phyloP scores from a whole-genome alignment of 2,329 filamentous ascomycete species.

The Pseudogymnoascus sp. region DNA sequence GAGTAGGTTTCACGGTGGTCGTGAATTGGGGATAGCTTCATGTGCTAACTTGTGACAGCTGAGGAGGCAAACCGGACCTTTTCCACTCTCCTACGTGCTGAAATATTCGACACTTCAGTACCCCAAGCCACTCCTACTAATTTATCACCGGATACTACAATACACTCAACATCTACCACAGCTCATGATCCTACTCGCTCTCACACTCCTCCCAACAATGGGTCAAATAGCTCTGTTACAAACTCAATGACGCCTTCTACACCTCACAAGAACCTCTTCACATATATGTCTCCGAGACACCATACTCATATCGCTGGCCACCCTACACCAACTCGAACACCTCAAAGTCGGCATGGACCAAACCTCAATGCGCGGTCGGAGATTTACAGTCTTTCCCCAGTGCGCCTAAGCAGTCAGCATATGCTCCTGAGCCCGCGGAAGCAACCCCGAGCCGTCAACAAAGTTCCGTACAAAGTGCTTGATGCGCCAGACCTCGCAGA shows the following conservation, averaged over 20 bases:
- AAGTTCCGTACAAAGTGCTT: conserved; percentile 94
- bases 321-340: conserved; percentile 80
- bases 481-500: conserved; percentile 94
- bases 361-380: conserved; percentile 87
- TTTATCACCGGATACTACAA: conserved; percentile 49
- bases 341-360: conserved; percentile 76
- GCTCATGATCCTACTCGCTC: conserved; percentile 62
- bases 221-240: conserved; percentile 53
- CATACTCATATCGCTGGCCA: conserved; percentile 66
- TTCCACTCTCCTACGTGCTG: conserved; percentile 75
- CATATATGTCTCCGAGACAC: conserved; percentile 69
- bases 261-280: conserved; percentile 94
- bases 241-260: conserved; percentile 82
- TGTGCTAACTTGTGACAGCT: conserved; percentile 37
- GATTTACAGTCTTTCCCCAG: conserved; percentile 90
- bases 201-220: conserved; percentile 69
- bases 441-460: conserved; percentile 82
- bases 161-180: conserved; percentile 41
- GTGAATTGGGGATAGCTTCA: conserved; percentile 27
- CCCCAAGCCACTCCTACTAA: conserved; percentile 66
- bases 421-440: conserved; percentile 87
- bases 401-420: conserved; percentile 84
- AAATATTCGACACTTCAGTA: conserved; percentile 85
- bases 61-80: conserved; percentile 95
- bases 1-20: conserved; percentile 46